Evolutionary conservation across 2,329 filamentous ascomycete species (phyloP).

Genomic region (Samsoniella hepiali): DNA sequence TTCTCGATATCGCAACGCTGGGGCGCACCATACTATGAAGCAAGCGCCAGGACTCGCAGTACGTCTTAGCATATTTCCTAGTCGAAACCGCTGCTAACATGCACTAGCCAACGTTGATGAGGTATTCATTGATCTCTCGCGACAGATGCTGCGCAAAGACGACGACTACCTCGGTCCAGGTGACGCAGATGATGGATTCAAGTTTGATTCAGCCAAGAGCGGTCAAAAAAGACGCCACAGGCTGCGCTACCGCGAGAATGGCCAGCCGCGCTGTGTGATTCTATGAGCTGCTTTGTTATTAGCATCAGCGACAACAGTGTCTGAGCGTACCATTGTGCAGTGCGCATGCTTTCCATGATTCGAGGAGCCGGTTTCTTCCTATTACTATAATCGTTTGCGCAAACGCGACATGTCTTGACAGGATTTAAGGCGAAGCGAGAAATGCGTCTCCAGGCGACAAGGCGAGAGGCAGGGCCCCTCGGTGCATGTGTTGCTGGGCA

Average conservation of each 20-base stretch:
- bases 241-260: constrained; percentile 29
- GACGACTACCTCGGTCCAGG: constrained; percentile 41
- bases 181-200: constrained; percentile 41
- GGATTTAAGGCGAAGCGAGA: background rate
- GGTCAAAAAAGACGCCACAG: constrained; percentile 31
- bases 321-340: background rate
- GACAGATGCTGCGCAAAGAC: constrained; percentile 77
- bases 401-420: background rate
- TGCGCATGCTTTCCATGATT: background rate
- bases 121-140: constrained; percentile 79
- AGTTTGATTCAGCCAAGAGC: constrained; percentile 35
- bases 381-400: no score
- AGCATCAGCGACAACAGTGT: background rate
- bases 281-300: constrained; percentile 31
- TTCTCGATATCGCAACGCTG: constrained; percentile 84
- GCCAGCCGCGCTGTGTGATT: constrained; percentile 42
- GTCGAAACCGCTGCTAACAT: constrained; percentile 24
- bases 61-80: constrained; percentile 27
- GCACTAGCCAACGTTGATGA: constrained; percentile 76
- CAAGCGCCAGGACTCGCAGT: constrained; percentile 75
- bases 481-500: background rate
- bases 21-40: constrained; percentile 89
- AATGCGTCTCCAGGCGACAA: background rate
- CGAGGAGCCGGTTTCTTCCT: constrained; percentile 1
- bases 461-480: background rate